Evolutionary conservation across 306 rosid genomes (phyloP), one percentile per base, ranked within the genome.

Genomic region (Echinosophora koreensis): DNA sequence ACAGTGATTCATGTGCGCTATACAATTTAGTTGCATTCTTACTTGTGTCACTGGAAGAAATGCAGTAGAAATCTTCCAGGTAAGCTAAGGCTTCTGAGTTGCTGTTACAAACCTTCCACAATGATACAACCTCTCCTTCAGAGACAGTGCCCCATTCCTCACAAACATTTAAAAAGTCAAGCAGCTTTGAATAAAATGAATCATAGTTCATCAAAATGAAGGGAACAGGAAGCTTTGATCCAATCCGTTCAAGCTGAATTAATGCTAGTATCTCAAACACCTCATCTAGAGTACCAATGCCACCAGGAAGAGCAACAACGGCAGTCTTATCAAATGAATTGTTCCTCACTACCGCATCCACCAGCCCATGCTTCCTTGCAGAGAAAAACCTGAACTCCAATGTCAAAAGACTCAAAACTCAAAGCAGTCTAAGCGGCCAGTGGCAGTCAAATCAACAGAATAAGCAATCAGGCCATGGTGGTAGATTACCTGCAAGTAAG

Each of bases 291-390:
- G 98, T 94, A 70, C 98, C 98, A 69, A 92, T 55, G 16, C 98
- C 98, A 60, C 98, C 98, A 1, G 98, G 98, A 65, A 92, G 95
- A 39, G 89, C 89, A 81, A 94, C 84, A 32, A 90, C 84, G 14
- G 97, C 98, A 18, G 97, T 94, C 72, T 82, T 90, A 32, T 90
- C 95, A 14, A 80, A 77, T 35, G 89, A 50, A 15, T 80, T 46
- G 75, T 83, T 87, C 80, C 98, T 88, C 52, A 90, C 92, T 51
- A 83, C 92, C 18, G 97, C 97, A 82, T 94, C 98, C 18, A 94
- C 98, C 52, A 92, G 85, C 15, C 98, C 98, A 6, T 94, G 98
- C 86, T 94, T 94, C 87, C 98, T 87, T 50, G 98, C 98, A 17
- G 98, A 94, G 88, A 94, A 92, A 83, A 94, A 94, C 84, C 97